A percentile compares a stretch with the other conserved stretches of the same genome.
These are phyloP conservation scores for Dacryopinax spathularia DNA, from an alignment of 768 basidiomycete species.

Conservation along the genomic window DNA sequence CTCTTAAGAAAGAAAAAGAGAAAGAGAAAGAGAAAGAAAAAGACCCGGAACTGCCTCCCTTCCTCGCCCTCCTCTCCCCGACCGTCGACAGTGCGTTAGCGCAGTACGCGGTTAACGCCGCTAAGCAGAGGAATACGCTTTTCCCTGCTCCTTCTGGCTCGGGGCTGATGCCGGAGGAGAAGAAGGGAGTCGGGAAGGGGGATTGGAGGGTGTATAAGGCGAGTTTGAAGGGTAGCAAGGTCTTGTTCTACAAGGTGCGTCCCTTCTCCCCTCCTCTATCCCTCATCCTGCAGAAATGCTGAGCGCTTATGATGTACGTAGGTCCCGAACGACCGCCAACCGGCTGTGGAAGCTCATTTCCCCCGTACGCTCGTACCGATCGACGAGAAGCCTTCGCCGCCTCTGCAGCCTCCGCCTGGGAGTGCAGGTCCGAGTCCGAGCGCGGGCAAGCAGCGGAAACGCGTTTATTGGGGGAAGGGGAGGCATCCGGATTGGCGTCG, in stretches of 20 bases:
- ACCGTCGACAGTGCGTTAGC: background rate
- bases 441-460: background rate
- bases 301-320: background rate
- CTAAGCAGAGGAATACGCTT: background rate
- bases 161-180: slow-evolving; percentile 2
- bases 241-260: background rate
- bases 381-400: background rate
- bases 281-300: no score
- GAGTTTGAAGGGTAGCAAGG: background rate
- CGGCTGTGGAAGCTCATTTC: background rate
- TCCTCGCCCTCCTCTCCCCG: background rate
- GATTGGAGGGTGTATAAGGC: slow-evolving; percentile 2
- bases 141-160: background rate
- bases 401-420: background rate
- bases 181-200: background rate
- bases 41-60: background rate
- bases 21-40: background rate
- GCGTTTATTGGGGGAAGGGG: background rate
- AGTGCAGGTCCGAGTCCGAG: background rate
- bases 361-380: background rate
- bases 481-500: slow-evolving; percentile 1
- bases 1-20: background rate
- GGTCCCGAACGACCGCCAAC: background rate
- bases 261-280: background rate
- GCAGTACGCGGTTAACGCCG: background rate